phyloP scores from a whole-genome alignment of 1,284 basidiomycete genomes.

The Rhodotorula sp. region DNA sequence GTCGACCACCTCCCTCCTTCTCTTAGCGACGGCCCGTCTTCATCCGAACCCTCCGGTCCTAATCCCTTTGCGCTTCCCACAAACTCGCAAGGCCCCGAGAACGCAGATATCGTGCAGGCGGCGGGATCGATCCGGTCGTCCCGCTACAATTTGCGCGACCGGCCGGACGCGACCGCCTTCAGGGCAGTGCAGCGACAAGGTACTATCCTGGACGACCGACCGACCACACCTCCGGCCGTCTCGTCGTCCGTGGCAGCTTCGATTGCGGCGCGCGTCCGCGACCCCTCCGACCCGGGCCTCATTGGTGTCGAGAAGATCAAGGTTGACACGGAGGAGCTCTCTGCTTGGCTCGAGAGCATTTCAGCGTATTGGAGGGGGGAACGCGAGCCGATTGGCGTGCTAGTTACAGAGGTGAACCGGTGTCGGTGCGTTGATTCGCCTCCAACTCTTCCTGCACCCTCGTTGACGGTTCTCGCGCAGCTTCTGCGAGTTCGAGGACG shows the following conservation, averaged over 20 bases:
- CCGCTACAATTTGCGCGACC: constrained; percentile 17
- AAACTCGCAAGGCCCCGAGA: constrained; percentile 8
- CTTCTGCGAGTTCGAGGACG: constrained; percentile 43
- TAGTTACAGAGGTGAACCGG: constrained; percentile 4
- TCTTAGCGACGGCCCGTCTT: background rate
- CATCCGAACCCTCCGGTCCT: background rate
- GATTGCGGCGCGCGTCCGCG: too few relatives aligned
- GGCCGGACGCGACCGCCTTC: background rate
- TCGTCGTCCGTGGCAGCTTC: background rate
- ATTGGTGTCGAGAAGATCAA: constrained; percentile 38
- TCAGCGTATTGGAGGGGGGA: constrained; percentile 37
- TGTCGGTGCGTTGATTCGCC: constrained; percentile 14
- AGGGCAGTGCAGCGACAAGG: too few relatives aligned
- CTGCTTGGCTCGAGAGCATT: constrained; percentile 15
- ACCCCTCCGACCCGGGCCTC: background rate
- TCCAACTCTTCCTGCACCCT: background rate
- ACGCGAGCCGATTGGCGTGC: constrained; percentile 15
- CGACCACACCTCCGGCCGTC: background rate
- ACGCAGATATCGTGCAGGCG: background rate
- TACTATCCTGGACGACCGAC: too few relatives aligned
- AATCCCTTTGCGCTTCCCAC: background rate
- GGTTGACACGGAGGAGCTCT: constrained; percentile 20
- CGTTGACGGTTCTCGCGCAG: constrained; percentile 11
- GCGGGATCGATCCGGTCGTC: background rate
- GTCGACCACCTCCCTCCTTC: background rate